phyloP scores from a whole-genome alignment of 2,329 filamentous ascomycete genomes.

The Alternaria ventricosa region DNA sequence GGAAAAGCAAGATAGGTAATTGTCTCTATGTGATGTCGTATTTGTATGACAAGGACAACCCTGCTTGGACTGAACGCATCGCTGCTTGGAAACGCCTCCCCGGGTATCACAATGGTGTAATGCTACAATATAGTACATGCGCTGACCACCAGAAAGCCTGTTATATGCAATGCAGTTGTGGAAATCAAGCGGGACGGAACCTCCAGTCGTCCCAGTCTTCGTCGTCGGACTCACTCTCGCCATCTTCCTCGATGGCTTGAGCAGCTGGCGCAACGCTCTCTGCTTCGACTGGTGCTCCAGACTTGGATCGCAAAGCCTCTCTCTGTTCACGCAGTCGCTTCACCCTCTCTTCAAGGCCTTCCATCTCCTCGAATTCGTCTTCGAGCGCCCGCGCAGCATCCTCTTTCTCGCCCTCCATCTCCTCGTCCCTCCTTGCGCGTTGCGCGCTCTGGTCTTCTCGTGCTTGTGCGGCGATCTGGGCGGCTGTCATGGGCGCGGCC shows the following conservation, averaged over 20 bases:
- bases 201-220: slow-evolving; percentile 50
- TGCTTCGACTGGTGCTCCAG: slow-evolving; percentile 12
- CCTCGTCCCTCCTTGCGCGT: slow-evolving; percentile 51
- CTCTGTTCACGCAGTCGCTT: slow-evolving; percentile 54
- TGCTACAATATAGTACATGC: slow-evolving; percentile 29
- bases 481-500: slow-evolving; percentile 55
- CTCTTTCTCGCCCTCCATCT: slow-evolving; percentile 57
- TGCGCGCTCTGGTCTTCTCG: slow-evolving; percentile 54
- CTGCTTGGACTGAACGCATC: slow-evolving; percentile 5
- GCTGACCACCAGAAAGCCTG: slow-evolving; percentile 15
- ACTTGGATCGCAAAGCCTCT: slow-evolving; percentile 49
- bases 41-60: not conserved
- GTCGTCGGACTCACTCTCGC: slow-evolving; percentile 46
- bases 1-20: not conserved
- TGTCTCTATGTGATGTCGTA: not conserved
- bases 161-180: slow-evolving; percentile 8
- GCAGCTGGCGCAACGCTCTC: slow-evolving; percentile 15
- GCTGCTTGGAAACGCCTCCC: slow-evolving; percentile 18
- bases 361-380: slow-evolving; percentile 60
- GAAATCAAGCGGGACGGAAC: slow-evolving; percentile 42
- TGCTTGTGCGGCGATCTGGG: slow-evolving; percentile 55
- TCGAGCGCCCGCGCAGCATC: slow-evolving; percentile 54
- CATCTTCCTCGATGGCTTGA: slow-evolving; percentile 26
- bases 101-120: slow-evolving; percentile 31
- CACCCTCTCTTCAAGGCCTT: slow-evolving; percentile 54